Evolutionary conservation across 2,329 filamentous ascomycete species (phyloP).

Genomic region (Diaporthe aspalathi): DNA sequence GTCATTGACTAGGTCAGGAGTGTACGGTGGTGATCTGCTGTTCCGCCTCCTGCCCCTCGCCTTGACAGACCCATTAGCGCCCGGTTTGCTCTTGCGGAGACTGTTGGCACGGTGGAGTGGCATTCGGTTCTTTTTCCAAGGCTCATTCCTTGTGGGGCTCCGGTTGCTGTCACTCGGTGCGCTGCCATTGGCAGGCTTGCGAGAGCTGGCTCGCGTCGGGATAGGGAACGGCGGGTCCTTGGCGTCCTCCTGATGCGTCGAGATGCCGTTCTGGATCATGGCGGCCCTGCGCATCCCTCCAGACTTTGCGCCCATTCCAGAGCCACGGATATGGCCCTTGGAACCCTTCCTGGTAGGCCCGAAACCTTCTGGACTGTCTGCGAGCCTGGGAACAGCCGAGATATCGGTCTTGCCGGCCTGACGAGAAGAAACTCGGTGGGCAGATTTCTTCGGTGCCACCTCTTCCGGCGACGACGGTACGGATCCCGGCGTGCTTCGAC

Average conservation of each 20-base stretch:
- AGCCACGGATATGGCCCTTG: conserved; percentile 43
- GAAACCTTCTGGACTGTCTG: conserved; percentile 46
- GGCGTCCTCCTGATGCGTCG: conserved; percentile 72
- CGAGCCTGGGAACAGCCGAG: conserved; percentile 57
- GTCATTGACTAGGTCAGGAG: conserved; percentile 75
- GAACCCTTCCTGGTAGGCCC: conserved; percentile 38
- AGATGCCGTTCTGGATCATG: conserved; percentile 83
- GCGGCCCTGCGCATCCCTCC: conserved; percentile 80
- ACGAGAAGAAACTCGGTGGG: conserved; percentile 45
- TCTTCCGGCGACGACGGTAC: conserved; percentile 57
- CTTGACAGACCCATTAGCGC: conserved; percentile 72
- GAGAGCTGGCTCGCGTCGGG: conserved; percentile 87
- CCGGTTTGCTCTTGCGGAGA: conserved; percentile 87
- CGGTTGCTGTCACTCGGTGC: conserved; percentile 76
- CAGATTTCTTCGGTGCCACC: conserved; percentile 45
- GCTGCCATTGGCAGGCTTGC: conserved; percentile 76
- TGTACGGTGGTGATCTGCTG: conserved; percentile 74
- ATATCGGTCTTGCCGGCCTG: conserved; percentile 54
- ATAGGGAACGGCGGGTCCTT: conserved; percentile 89
- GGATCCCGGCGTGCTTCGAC: conserved; percentile 29
- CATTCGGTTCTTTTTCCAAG: conserved; percentile 62
- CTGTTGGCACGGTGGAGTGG: conserved; percentile 68
- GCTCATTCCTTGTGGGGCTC: conserved; percentile 77
- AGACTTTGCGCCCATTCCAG: conserved; percentile 57
- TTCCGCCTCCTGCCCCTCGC: conserved; percentile 61